These are phyloP conservation scores for Draba incana DNA, from an alignment of 345 rosid genomes.

Conservation along the genomic window DNA sequence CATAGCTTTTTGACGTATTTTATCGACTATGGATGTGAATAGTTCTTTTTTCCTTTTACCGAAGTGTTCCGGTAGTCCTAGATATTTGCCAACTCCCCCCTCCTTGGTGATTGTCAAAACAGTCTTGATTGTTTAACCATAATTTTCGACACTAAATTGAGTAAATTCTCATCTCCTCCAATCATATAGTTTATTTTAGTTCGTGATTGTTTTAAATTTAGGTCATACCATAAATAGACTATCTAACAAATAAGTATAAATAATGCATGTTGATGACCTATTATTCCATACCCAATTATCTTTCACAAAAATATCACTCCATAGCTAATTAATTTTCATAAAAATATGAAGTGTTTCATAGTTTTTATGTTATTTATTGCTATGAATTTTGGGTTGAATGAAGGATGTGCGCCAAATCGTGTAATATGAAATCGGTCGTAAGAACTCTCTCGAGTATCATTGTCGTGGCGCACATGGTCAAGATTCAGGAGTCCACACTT, in stretches of 20 bases:
- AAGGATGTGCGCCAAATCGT: not conserved
- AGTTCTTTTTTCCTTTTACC: too few species aligned
- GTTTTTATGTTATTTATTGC: conserved; percentile 1
- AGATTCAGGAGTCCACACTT: not conserved
- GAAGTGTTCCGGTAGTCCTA: too few species aligned
- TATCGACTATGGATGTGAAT: too few species aligned
- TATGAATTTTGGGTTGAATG: not conserved
- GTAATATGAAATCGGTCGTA: not conserved
- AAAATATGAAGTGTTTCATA: not conserved
- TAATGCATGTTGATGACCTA: not conserved
- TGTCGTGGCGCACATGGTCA: not conserved
- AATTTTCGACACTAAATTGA: too few species aligned
- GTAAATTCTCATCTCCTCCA: not conserved
- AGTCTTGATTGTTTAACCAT: too few species aligned
- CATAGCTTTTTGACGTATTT: too few species aligned
- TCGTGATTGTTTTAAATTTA: not conserved
- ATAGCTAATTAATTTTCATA: too few species aligned
- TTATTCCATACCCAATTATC: not conserved
- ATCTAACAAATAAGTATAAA: conserved; percentile 6
- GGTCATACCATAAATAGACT: not conserved
- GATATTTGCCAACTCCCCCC: too few species aligned
- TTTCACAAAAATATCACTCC: too few species aligned
- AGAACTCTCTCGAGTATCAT: not conserved
- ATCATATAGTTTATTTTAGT: too few species aligned
- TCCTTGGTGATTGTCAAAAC: too few species aligned